phyloP scores from a whole-genome alignment of 2,329 filamentous ascomycete species.

The Xylaria sp. region DNA sequence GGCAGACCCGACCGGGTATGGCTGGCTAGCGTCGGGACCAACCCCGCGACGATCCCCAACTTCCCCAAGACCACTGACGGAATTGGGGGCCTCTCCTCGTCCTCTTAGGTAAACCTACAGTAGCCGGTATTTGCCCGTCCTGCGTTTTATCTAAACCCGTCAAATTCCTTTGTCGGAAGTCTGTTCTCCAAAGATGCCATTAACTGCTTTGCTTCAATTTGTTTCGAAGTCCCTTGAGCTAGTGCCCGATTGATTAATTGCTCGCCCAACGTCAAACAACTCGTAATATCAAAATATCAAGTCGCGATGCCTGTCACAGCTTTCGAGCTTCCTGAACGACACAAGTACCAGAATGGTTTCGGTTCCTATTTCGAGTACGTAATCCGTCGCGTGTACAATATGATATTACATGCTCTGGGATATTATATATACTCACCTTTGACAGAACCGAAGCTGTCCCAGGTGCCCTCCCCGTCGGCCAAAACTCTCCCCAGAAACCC shows the following conservation, averaged over 20 bases:
- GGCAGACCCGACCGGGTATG: too few relatives aligned
- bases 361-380: slow-evolving; percentile 74
- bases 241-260: slow-evolving; percentile 8
- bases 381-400: not conserved
- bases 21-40: slow-evolving; percentile 35
- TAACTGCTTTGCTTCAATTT: not conserved
- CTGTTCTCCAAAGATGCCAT: slow-evolving; percentile 13
- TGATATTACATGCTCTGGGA: not conserved
- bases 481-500: slow-evolving; percentile 78
- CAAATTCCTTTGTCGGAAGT: not conserved
- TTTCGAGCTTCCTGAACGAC: slow-evolving; percentile 56
- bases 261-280: not conserved
- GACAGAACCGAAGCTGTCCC: slow-evolving; percentile 68
- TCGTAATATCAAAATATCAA: not conserved
- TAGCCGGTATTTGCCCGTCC: slow-evolving; percentile 30
- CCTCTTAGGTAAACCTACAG: slow-evolving; percentile 29
- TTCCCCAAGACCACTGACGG: slow-evolving; percentile 16
- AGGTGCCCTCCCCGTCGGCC: slow-evolving; percentile 72
- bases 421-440: slow-evolving; percentile 17
- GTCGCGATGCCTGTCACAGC: slow-evolving; percentile 51
- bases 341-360: slow-evolving; percentile 77
- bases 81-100: slow-evolving; percentile 20
- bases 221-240: not conserved
- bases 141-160: not conserved
- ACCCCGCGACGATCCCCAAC: slow-evolving; percentile 29